Evolutionary conservation across 768 basidiomycete genomes (phyloP), one percentile per base, ranked within the genome.

Genomic region (Tylopilus rubrobrunneus): DNA sequence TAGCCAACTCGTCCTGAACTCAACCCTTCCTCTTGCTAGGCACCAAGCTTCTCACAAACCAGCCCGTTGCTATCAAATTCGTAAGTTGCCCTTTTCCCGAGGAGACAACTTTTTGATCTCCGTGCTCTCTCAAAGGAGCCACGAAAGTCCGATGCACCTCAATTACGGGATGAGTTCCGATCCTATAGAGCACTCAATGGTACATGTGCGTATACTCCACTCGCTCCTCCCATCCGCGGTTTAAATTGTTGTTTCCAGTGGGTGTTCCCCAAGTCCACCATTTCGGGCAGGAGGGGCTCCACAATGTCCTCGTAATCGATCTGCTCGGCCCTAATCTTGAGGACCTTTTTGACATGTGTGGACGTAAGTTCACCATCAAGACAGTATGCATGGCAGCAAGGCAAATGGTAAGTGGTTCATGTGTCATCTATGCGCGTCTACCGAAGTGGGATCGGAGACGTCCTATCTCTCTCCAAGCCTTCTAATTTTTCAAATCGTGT

Each of bases 341-440:
- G 73, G 96, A 99, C 68, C 79, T 99, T 33, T 98, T 99, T 67
- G 96, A 98, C 73, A 94, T 97, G 92, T 98, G 95, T 69, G 85
- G 87, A n/a, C 87, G 96, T 60, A 98, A 98, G 74, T 99, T 98
- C 74, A 84, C 84, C 49, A 86, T 96, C 71, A 99, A 99, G 82
- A 98, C 96, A 0, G 96, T 98, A 27, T 97, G 93, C 68, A 93
- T 99, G 96, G 89, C 92, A 48, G 97, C 97, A 17, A 98, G 90
- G 73, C 97, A 99, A 72, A 99, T 98, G 96, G 96, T 95, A 58
- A 71, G 85, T 58, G 1, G 4, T 42, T 47, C 2, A 5, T 56
- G 25, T 43, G 23, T 29, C 29, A 31, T 55, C 17, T 53, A 53
- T 57, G 53, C 40, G 43, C 3, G 19, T n/a, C 7, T 7, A 12